Conservation (phyloP, 345 rosid genomes). For the Boechera divaricarpa region DNA sequence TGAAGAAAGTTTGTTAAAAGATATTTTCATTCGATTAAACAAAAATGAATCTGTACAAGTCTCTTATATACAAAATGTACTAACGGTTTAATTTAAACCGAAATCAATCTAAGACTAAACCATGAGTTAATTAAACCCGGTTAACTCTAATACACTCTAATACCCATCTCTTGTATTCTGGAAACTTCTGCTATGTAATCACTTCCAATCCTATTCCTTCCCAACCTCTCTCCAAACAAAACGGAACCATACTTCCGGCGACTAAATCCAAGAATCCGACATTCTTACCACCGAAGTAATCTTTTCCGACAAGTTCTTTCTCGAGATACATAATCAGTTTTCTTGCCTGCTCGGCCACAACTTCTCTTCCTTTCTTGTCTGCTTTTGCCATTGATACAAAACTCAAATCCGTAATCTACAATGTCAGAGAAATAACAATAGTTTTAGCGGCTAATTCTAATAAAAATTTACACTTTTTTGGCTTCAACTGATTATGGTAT, state of each 20-base stretch:
- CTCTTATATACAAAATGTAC: too few relatives aligned
- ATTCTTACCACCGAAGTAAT: conserved; percentile 49
- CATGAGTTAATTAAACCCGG: too few relatives aligned
- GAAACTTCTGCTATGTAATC: conserved; percentile 37
- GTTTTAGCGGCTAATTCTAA: neutral
- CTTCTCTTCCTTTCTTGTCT: conserved; percentile 37
- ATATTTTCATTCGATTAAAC: too few relatives aligned
- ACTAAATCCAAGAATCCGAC: conserved; percentile 50
- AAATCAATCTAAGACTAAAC: too few relatives aligned
- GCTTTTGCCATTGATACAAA: conserved; percentile 8
- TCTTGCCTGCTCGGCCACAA: conserved; percentile 32
- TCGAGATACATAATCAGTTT: conserved; percentile 44
- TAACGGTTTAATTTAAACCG: too few relatives aligned
- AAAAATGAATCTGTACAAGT: too few relatives aligned
- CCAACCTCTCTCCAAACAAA: conserved; percentile 44
- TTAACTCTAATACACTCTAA: too few relatives aligned
- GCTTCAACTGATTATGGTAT: neutral
- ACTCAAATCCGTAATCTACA: conserved; percentile 2
- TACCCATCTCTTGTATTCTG: conserved; percentile 28
- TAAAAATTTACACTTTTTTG: neutral
- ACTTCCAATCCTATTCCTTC: conserved; percentile 40
- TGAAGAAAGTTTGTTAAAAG: too few relatives aligned
- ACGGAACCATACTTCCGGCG: conserved; percentile 36
- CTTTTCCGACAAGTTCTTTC: conserved; percentile 46
- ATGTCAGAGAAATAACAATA: neutral